Evolutionary conservation across 495 filamentous ascomycete genomes (phyloP).

Genomic region (Penicillium diatomitis): DNA sequence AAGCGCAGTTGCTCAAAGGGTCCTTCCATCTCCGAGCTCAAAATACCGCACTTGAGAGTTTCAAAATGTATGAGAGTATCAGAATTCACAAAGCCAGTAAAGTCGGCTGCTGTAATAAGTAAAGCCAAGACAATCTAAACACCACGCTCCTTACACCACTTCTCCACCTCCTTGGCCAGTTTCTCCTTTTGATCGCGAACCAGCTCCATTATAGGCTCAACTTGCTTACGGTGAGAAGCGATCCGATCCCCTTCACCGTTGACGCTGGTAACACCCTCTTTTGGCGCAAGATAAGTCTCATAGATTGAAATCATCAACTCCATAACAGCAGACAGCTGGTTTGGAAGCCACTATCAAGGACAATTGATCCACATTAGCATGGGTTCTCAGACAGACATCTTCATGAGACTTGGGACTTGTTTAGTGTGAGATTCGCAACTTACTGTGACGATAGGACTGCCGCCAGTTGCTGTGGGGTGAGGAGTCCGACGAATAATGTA

Average conservation of each 20-base stretch:
- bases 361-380: background rate
- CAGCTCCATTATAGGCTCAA: conserved; percentile 61
- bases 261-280: conserved; percentile 16
- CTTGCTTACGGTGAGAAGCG: conserved; percentile 29
- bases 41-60: background rate
- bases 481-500: conserved; percentile 78
- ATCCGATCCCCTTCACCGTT: conserved; percentile 23
- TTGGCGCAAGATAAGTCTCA: conserved; percentile 37
- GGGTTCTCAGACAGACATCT: background rate
- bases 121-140: conserved; percentile 20
- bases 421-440: conserved; percentile 8
- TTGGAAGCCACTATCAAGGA: conserved; percentile 63
- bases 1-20: too few relatives aligned
- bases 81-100: background rate
- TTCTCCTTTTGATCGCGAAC: conserved; percentile 59
- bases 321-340: conserved; percentile 71
- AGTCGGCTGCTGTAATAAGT: background rate
- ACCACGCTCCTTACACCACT: conserved; percentile 67
- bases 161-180: conserved; percentile 67
- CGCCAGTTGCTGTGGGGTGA: conserved; percentile 83
- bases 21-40: too few relatives aligned
- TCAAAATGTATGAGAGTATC: background rate
- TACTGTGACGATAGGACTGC: conserved; percentile 80
- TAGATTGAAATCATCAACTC: conserved; percentile 61
- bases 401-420: background rate